A percentile compares a stretch with the other conserved stretches of the same genome.
These are phyloP conservation scores for Erysimum cheiri DNA, from an alignment of 441 rosid genomes.

Conservation along the genomic window DNA sequence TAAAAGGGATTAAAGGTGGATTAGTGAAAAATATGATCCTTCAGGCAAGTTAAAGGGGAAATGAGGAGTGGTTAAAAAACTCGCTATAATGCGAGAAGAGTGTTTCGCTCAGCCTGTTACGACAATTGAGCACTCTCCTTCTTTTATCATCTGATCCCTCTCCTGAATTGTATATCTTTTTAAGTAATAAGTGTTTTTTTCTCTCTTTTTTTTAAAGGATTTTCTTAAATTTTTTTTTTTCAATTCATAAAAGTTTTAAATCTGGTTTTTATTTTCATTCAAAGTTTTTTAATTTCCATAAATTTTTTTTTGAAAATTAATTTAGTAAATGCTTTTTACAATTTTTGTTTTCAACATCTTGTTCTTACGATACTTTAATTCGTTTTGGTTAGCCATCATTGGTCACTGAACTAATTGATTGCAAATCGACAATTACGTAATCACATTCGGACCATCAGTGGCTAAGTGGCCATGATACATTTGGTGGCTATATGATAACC, in stretches of 20 bases:
- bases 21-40: background rate
- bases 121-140: constrained; percentile 35
- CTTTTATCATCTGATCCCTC: constrained; percentile 33
- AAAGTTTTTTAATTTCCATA: no score
- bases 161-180: background rate
- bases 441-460: no score
- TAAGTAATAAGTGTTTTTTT: no score
- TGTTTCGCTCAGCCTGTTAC: constrained; percentile 38
- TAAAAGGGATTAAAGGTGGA: background rate
- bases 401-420: no score
- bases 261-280: no score
- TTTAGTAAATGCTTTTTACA: background rate
- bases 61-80: constrained; percentile 28
- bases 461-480: no score
- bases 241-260: background rate
- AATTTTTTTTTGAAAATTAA: background rate
- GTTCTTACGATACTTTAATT: no score
- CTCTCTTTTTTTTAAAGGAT: no score
- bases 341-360: background rate
- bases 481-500: no score
- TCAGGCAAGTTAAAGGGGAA: constrained; percentile 41
- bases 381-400: no score
- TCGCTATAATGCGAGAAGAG: constrained; percentile 33
- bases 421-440: no score
- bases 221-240: background rate